A percentile compares a stretch with the other conserved stretches of the same genome.
phyloP scores from a whole-genome alignment of 495 filamentous ascomycete genomes.

The Podospora pseudocomata region DNA sequence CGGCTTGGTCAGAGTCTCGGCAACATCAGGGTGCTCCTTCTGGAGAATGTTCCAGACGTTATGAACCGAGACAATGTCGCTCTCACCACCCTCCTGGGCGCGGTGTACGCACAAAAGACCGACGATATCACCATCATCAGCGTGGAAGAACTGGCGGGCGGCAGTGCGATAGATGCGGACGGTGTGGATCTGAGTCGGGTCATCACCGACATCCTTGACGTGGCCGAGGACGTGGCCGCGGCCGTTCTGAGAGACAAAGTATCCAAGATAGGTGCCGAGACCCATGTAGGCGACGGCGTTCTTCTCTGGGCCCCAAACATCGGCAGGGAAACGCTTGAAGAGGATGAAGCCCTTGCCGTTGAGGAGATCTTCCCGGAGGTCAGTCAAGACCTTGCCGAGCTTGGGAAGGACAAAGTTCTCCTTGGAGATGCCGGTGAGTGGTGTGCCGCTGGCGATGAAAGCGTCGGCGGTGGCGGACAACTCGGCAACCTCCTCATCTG shows the following conservation, averaged over 20 bases:
- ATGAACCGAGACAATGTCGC: slow-evolving; percentile 75
- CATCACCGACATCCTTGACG: slow-evolving; percentile 85
- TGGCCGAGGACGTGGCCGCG: slow-evolving; percentile 87
- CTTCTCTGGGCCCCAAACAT: slow-evolving; percentile 73
- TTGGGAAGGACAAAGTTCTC: slow-evolving; percentile 64
- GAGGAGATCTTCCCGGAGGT: slow-evolving; percentile 65
- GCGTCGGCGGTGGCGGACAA: slow-evolving; percentile 62
- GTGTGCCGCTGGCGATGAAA: slow-evolving; percentile 59
- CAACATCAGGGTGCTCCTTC: slow-evolving; percentile 70
- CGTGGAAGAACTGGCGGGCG: slow-evolving; percentile 75
- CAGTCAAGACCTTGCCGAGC: slow-evolving; percentile 52
- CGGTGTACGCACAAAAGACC: slow-evolving; percentile 79
- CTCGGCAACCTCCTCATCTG: slow-evolving; percentile 62
- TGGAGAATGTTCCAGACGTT: slow-evolving; percentile 79
- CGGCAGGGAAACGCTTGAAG: slow-evolving; percentile 79
- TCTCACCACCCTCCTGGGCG: slow-evolving; percentile 79
- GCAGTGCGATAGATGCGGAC: slow-evolving; percentile 89
- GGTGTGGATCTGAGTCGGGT: slow-evolving; percentile 71
- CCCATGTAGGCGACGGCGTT: slow-evolving; percentile 87
- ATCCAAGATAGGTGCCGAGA: slow-evolving; percentile 79
- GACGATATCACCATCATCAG: slow-evolving; percentile 78
- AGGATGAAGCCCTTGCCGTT: slow-evolving; percentile 86
- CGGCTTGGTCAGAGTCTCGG: slow-evolving; percentile 66
- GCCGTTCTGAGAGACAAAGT: slow-evolving; percentile 81
- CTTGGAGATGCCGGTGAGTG: slow-evolving; percentile 73